Conservation (phyloP, 371 early-diverging fungal species). For the Apophysomyces trapeziformis region DNA sequence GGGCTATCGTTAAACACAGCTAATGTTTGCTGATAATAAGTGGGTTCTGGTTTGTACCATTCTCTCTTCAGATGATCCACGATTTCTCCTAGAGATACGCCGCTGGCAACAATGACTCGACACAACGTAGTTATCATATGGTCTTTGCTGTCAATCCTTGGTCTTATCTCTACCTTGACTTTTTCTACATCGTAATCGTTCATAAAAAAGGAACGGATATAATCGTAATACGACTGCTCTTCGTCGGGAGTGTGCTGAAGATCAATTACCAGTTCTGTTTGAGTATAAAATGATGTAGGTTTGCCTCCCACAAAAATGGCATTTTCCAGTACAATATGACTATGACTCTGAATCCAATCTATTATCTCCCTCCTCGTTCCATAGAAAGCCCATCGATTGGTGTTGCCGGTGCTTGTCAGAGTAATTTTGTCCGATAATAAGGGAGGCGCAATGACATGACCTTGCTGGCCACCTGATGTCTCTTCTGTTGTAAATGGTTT, state of each 20-base stretch:
- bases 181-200: constrained; percentile 39
- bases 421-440: constrained; percentile 41
- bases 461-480: constrained; percentile 19
- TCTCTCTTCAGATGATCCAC: constrained; percentile 39
- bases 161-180: constrained; percentile 49
- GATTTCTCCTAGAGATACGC: constrained; percentile 36
- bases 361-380: constrained; percentile 51
- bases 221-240: constrained; percentile 40
- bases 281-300: constrained; percentile 31
- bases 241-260: constrained; percentile 34
- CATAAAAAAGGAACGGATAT: constrained; percentile 40
- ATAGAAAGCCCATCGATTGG: constrained; percentile 46
- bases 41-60: constrained; percentile 41
- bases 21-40: constrained; percentile 37
- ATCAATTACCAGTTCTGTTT: constrained; percentile 51
- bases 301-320: constrained; percentile 27
- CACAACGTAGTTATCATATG: constrained; percentile 31
- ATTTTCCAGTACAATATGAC: constrained; percentile 36
- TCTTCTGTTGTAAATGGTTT: not conserved
- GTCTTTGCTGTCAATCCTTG: constrained; percentile 48
- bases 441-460: constrained; percentile 44
- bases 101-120: constrained; percentile 38
- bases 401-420: constrained; percentile 38
- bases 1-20: constrained; percentile 41
- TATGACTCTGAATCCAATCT: constrained; percentile 44